phyloP scores from a whole-genome alignment of 1,284 basidiomycete species.

The Trichosporon inkin region DNA sequence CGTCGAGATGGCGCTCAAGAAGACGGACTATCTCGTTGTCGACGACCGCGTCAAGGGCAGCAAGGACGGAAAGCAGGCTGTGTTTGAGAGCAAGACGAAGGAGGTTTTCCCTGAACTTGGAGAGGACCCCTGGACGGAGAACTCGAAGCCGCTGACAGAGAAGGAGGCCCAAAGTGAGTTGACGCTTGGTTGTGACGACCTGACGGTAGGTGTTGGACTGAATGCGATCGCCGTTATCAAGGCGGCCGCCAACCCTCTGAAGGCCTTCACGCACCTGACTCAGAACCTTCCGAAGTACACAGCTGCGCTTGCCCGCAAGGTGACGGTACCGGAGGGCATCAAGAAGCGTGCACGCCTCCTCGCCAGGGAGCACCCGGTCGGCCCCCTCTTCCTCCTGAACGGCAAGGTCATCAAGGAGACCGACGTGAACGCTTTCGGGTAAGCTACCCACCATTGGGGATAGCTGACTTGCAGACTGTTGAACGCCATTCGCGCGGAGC shows the following conservation, averaged over 20 bases:
- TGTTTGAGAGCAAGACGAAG: background rate
- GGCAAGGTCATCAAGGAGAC: slow-evolving; percentile 61
- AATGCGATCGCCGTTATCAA: slow-evolving; percentile 70
- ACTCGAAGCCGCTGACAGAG: slow-evolving; percentile 59
- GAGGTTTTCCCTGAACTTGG: slow-evolving; percentile 36
- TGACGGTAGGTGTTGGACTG: slow-evolving; percentile 60
- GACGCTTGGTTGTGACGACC: background rate
- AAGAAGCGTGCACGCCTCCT: slow-evolving; percentile 60
- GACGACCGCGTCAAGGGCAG: slow-evolving; percentile 62
- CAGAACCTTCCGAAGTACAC: slow-evolving; percentile 87
- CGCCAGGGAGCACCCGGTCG: slow-evolving; percentile 26
- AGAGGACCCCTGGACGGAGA: slow-evolving; percentile 52
- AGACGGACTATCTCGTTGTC: slow-evolving; percentile 91
- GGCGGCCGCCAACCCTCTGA: slow-evolving; percentile 59
- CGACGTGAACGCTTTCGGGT: slow-evolving; percentile 69
- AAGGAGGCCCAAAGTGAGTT: slow-evolving; percentile 61
- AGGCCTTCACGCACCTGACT: slow-evolving; percentile 64
- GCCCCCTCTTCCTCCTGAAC: slow-evolving; percentile 65
- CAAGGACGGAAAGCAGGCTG: slow-evolving; percentile 12
- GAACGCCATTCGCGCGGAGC: slow-evolving; percentile 67
- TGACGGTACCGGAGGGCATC: slow-evolving; percentile 53
- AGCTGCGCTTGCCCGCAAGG: slow-evolving; percentile 63
- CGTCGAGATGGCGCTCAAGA: slow-evolving; percentile 87
- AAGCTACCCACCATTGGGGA: slow-evolving; percentile 25
- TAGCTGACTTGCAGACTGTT: slow-evolving; percentile 56